These are phyloP conservation scores for Pichia kluyveri DNA, from an alignment of 805 yeast species.

Conservation along the genomic window DNA sequence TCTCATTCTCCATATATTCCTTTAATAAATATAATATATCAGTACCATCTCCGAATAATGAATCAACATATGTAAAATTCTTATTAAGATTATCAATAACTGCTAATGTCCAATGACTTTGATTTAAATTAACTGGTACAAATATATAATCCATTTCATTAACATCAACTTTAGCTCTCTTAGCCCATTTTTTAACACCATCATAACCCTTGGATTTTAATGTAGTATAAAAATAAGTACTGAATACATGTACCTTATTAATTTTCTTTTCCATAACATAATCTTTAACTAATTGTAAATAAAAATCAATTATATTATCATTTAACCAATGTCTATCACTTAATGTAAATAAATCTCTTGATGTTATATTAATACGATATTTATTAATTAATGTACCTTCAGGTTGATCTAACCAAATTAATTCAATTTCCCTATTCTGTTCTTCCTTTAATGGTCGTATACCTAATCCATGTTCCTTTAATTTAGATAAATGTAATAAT, in stretches of 20 bases:
- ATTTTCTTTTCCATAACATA: conserved; percentile 10
- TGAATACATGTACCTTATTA: conserved; percentile 55
- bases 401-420: conserved; percentile 24
- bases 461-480: conserved; percentile 25
- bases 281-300: conserved; percentile 46
- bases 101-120: conserved; percentile 89
- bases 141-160: conserved; percentile 56
- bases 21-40: conserved; percentile 39
- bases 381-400: conserved; percentile 24
- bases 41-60: conserved; percentile 45
- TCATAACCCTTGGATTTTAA: conserved; percentile 63
- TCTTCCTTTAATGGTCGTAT: conserved; percentile 23
- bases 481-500: conserved; percentile 26
- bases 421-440: conserved; percentile 28
- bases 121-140: conserved; percentile 77
- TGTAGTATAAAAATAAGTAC: conserved; percentile 81
- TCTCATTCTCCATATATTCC: conserved; percentile 61
- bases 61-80: conserved; percentile 68
- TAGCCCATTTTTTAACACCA: conserved; percentile 82
- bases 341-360: conserved; percentile 64
- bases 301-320: conserved; percentile 84
- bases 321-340: conserved; percentile 75
- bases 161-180: conserved; percentile 60
- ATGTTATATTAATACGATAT: conserved; percentile 49
- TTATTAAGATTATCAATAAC: conserved; percentile 55